phyloP scores from a whole-genome alignment of 2,329 filamentous ascomycete genomes.

The Pyrenophora graminea region DNA sequence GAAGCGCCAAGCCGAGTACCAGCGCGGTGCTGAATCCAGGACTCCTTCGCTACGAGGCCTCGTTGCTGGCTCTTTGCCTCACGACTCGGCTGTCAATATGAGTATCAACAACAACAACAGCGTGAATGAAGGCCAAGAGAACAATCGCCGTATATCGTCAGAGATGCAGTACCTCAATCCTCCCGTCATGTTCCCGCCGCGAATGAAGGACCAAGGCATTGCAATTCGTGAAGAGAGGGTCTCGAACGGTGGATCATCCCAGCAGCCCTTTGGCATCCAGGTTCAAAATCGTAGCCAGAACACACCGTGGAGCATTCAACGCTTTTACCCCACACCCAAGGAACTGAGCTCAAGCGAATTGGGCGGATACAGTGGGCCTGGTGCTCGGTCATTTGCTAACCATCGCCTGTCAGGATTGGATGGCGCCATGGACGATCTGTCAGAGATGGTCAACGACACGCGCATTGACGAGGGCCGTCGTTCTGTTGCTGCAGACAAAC shows the following conservation, averaged over 20 bases:
- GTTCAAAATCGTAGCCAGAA: conserved; percentile 26
- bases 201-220: conserved; percentile 23
- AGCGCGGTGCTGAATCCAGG: conserved; percentile 17
- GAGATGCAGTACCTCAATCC: conserved; percentile 18
- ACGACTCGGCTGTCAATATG: conserved; percentile 38
- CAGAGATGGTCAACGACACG: conserved; percentile 33
- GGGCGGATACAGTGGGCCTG: conserved; percentile 9
- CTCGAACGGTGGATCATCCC: conserved; percentile 15
- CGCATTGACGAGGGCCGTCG: conserved; percentile 16
- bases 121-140: conserved; percentile 29
- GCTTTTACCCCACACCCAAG: conserved; percentile 30
- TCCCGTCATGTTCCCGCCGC: conserved; percentile 18
- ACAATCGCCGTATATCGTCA: conserved; percentile 24
- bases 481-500: conserved; percentile 12
- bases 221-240: conserved; percentile 15
- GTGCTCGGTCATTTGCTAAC: conserved; percentile 27
- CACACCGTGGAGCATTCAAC: conserved; percentile 31
- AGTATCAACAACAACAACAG: conserved; percentile 26
- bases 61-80: conserved; percentile 27
- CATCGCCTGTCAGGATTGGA: conserved; percentile 42
- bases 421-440: conserved; percentile 47
- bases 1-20: conserved; percentile 20
- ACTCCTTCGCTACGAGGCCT: conserved; percentile 34
- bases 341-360: conserved; percentile 21
- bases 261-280: conserved; percentile 35